Evolutionary conservation across 495 filamentous ascomycete species (phyloP), one percentile per base, ranked within the genome.

Genomic region (Talaromyces ruber): DNA sequence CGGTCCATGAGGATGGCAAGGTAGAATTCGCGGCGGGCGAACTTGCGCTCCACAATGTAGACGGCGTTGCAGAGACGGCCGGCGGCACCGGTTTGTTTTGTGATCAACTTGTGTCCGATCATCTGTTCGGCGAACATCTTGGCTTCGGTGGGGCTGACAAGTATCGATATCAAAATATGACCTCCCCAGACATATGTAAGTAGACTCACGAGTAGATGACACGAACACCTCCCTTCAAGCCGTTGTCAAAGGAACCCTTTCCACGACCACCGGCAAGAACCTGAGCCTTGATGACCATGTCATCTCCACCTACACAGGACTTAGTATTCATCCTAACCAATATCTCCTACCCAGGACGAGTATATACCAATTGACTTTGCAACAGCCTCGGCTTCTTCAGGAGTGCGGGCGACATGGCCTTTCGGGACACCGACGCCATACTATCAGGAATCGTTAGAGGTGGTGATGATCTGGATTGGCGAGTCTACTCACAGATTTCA

Each of bases 251-350:
- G 62, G 83, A 87, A 66, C 94, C 94, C 81, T 98, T 98, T 70
- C 94, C 94, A 79, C 94, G 88, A 62, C 94, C 94, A 76, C 94
- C 94, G 70, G 94, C 94, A 50, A 98, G 87, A 56, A 98, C 95
- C 82, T 98, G 94, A 61, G 94, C 94, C 85, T 98, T 98, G 83
- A 98, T 97, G 64, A 98, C 94, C 88, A 97, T 90, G 72, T 98
- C 94, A 71, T 96, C 94, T 67, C 88, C 90, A 67, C 87, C 85
- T 89, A 64, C 12, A 28, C n/a, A 25, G 24, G 3, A 54, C n/a
- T 54, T 22, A 75, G 74, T 45, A 68, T 26, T 58, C 30, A 25
- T 34, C 32, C 43, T 59, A 28, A 28, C 32, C 26, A 52, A 60
- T 64, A 53, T 59, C 53, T 54, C 60, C 14, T 24, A 34, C 61